Evolutionary conservation across 345 rosid genomes (phyloP).

Genomic region (Psidium guajava): DNA sequence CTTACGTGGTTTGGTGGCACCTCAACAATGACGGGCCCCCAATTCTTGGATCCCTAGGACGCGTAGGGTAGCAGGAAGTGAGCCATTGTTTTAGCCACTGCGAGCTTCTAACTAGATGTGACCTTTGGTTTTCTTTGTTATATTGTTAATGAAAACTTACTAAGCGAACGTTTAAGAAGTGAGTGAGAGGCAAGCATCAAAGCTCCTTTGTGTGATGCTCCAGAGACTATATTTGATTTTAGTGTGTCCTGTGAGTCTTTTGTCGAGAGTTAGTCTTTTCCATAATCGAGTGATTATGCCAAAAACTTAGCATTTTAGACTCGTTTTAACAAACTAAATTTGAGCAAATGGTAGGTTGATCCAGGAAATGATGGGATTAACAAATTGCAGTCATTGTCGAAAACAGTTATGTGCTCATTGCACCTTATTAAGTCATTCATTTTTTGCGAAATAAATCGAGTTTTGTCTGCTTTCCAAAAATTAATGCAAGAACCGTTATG

Average conservation of each 20-base stretch:
- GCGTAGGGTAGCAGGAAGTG: background rate
- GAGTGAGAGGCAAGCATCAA: background rate
- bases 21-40: background rate
- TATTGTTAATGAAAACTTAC: background rate
- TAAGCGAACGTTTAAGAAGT: background rate
- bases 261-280: accelerated
- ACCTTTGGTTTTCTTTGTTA: background rate
- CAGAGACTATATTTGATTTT: background rate
- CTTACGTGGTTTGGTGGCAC: no score
- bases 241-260: background rate
- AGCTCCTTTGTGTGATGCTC: background rate
- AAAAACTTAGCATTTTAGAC: background rate
- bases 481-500: no score
- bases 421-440: background rate
- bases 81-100: background rate
- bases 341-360: background rate
- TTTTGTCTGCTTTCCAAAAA: no score
- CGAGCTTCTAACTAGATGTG: background rate
- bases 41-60: background rate
- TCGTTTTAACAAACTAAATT: background rate
- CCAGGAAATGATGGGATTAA: background rate
- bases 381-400: background rate
- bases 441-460: no score
- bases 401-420: background rate
- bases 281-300: background rate